Percentiles rank a stretch among this genome's conserved stretches.
Evolutionary conservation across 345 rosid species (phyloP).

Genomic region (Eucalyptus polyanthemos): DNA sequence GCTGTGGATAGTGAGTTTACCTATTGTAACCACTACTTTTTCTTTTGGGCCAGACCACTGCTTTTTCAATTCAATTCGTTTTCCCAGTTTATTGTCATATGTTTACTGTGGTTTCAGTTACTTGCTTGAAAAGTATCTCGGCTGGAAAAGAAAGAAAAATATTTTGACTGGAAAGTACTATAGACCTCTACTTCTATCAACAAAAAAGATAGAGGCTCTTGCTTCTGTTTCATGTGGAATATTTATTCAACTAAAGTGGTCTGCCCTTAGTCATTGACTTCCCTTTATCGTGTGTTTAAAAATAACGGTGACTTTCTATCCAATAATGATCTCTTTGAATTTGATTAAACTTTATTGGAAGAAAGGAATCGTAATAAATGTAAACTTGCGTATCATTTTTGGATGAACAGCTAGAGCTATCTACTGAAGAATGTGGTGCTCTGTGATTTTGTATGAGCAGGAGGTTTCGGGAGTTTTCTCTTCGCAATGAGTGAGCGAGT

Average conservation of each 20-base stretch:
- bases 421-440: background rate
- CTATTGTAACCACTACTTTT: background rate
- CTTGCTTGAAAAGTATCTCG: background rate
- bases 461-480: slow-evolving; percentile 5
- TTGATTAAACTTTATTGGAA: background rate
- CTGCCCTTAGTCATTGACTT: background rate
- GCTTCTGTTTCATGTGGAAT: background rate
- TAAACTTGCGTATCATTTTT: background rate
- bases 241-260: background rate
- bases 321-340: background rate
- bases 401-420: background rate
- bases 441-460: background rate
- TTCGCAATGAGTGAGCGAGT: background rate
- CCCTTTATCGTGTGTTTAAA: background rate
- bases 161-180: background rate
- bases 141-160: background rate
- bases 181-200: background rate
- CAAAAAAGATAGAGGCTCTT: background rate
- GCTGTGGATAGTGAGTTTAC: background rate
- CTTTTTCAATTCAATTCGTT: background rate
- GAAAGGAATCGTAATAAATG: background rate
- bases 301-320: background rate
- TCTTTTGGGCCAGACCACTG: background rate
- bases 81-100: background rate
- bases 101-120: background rate